Evolutionary conservation across 495 filamentous ascomycete species (phyloP), one percentile per base, ranked within the genome.

Genomic region (Penicillium desertorum): DNA sequence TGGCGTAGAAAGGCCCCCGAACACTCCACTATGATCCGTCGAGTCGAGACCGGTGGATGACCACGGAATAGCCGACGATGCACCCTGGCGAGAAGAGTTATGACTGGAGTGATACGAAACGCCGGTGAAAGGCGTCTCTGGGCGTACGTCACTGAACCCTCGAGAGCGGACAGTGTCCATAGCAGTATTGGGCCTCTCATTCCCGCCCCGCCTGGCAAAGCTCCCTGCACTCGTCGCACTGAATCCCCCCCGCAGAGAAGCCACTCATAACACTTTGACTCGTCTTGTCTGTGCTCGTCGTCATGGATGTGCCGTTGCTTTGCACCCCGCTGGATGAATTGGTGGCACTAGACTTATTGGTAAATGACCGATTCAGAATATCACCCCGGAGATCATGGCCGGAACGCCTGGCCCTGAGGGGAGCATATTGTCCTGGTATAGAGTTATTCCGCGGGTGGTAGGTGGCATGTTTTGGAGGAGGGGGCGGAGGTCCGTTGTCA

Each of bases 161-260:
- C 72, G 65, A 10, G 66, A 73, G 16, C 68, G 70, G 48, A 70
- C 62, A 47, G 64, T 74, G 51, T 81, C 79, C 63, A 83, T 73
- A 2, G 78, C 76, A 41, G 81, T 86, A 48, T 74, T 72, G 1
- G 83, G 83, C 48, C 83, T 67, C 34, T 74, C 74, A 49, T 67
- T 54, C 11, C 66, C 68, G n/a, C 71, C 69, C 45, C 87, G 85
- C 46, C 94, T 81, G 23, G 90, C 92, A 30, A 92, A 83, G 70
- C 92, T 96, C 44, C 92, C 95, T 16, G 94, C 94, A 70, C 93
- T 97, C 0, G 95, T 98, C 39, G 93, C 90, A 68, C 92, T 96
- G 69, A 97, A 89, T 2, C 83, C 92, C 92, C 16, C 91, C 88
- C 1, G 95, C 95, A 44, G 93, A 97, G 30, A 81, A 76, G 8